Evolutionary conservation across 192 early-diverging fungal species (phyloP).

Genomic region (Coemansia reversa): DNA sequence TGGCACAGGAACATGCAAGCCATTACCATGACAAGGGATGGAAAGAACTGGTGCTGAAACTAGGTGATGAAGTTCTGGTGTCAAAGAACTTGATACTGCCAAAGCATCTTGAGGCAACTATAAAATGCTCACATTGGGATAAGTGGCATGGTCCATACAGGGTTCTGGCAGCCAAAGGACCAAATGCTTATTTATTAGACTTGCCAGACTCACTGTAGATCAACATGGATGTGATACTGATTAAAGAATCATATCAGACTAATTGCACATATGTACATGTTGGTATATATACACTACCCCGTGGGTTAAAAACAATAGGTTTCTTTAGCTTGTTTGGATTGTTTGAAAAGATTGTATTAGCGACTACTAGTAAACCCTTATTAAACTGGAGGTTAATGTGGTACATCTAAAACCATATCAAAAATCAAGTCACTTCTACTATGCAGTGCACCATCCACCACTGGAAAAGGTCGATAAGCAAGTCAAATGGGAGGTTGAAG

Average conservation of each 20-base stretch:
- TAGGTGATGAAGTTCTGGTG: conserved; percentile 2
- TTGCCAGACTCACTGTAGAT: not conserved
- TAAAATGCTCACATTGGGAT: conserved; percentile 3
- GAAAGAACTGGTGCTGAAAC: not conserved
- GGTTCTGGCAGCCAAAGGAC: not conserved
- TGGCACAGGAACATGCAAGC: not conserved
- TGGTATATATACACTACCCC: no score
- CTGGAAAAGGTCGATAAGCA: not conserved
- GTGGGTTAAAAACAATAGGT: no score
- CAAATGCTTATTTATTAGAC: conserved; percentile 3
- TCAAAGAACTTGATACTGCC: not conserved
- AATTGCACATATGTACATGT: no score
- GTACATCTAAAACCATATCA: not conserved
- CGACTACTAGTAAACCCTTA: no score
- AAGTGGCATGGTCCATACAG: conserved; percentile 9
- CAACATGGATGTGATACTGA: no score
- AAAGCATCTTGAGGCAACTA: conserved; percentile 1
- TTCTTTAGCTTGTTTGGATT: no score
- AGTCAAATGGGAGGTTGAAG: not conserved
- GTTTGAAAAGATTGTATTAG: no score
- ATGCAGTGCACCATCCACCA: not conserved
- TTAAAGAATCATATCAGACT: no score
- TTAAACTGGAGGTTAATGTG: not conserved
- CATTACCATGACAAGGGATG: conserved; percentile 2
- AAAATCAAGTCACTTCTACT: not conserved